phyloP scores from a whole-genome alignment of 129 eudicot species.

The Rutidosis leptorrhynchoides region DNA sequence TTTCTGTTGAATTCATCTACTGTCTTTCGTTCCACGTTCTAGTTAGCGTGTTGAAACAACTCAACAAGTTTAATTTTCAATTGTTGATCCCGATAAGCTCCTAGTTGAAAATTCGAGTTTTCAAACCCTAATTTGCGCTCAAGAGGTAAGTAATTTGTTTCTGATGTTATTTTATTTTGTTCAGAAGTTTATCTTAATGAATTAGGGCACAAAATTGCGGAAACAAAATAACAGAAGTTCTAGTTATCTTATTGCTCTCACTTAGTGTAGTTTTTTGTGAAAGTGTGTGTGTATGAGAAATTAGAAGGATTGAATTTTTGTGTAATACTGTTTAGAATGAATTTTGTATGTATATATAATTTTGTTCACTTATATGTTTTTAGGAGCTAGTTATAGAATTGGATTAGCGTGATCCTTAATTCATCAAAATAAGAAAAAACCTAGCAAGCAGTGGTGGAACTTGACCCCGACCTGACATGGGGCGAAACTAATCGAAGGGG shows the following conservation, averaged over 20 bases:
- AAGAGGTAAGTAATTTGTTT: not conserved
- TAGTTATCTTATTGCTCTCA: not conserved
- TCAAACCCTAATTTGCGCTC: not conserved
- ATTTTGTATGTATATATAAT: no score
- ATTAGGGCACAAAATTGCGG: not conserved
- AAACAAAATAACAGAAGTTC: not conserved
- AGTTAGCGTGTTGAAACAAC: not conserved
- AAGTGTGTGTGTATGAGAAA: not conserved
- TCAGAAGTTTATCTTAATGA: not conserved
- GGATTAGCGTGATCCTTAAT: not conserved
- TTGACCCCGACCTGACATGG: no score
- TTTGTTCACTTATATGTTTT: not conserved
- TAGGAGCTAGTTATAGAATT: not conserved
- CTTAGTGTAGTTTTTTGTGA: not conserved
- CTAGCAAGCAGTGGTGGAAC: not conserved
- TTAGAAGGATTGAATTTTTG: not conserved
- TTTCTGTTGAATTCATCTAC: not conserved
- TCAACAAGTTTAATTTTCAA: not conserved
- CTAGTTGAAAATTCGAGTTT: not conserved
- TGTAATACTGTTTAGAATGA: not conserved
- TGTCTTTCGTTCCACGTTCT: not conserved
- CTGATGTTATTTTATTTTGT: not conserved
- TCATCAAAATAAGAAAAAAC: not conserved
- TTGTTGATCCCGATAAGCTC: not conserved
- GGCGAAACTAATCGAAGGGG: no score